These are phyloP conservation scores for Pyrus hybrid DNA, from an alignment of 331 rosid genomes.

Conservation along the genomic window DNA sequence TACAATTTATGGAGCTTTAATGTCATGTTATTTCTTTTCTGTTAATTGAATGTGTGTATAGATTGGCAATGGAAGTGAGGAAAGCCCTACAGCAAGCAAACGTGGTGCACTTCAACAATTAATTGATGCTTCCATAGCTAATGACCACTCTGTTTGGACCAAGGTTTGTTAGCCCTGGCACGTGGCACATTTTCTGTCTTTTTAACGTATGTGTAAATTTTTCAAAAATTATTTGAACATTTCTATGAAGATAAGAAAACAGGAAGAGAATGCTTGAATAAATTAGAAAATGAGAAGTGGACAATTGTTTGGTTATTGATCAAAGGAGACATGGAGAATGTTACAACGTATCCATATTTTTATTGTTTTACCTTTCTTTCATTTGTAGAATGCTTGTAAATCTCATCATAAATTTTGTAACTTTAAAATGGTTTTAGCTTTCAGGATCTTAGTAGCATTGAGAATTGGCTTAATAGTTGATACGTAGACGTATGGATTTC, in stretches of 20 bases:
- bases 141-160: slow-evolving; percentile 79
- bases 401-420: neutral
- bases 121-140: slow-evolving; percentile 60
- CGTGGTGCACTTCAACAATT: slow-evolving; percentile 79
- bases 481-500: neutral
- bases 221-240: neutral
- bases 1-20: neutral
- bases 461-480: neutral
- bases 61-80: slow-evolving; percentile 69
- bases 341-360: neutral
- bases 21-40: neutral
- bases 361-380: neutral
- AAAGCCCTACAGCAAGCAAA: slow-evolving; percentile 63
- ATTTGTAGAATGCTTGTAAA: neutral
- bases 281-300: neutral
- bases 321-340: no score
- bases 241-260: neutral
- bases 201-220: neutral
- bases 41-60: slow-evolving; percentile 5
- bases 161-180: slow-evolving; percentile 50
- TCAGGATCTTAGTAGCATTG: neutral
- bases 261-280: neutral
- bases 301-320: neutral
- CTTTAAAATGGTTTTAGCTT: neutral
- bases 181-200: neutral